Evolutionary conservation across 2,329 filamentous ascomycete species (phyloP), one percentile per base, ranked within the genome.

Genomic region (Epichloe glyceriae): DNA sequence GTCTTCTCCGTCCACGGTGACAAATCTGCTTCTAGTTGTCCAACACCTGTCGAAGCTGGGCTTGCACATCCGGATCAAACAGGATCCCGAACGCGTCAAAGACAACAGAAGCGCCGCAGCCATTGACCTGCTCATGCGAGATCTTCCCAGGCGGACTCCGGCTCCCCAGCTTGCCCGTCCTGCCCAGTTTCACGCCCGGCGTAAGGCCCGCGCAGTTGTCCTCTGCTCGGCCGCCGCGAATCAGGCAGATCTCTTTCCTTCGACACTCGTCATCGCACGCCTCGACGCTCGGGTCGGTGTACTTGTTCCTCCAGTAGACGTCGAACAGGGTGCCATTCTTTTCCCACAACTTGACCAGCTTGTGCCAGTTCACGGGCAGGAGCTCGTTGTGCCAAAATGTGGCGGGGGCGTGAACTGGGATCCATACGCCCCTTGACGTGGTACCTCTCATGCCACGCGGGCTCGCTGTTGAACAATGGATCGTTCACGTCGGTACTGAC

Each of bases 171-270:
- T 19, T 20, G 11, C n/a, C 19, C 12, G 7, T 22, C n/a, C 39
- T 34, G 42, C 46, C 46, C 6, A 34, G 26, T 8, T 15, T 49
- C 37, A n/a, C 7, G 15, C 30, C 39, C 22, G 26, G 38, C 35
- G 2, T 19, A n/a, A 4, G 6, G 17, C 37, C 58, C 20, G 63
- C 63, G 59, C 77, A 78, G 58, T 75, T 77, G 57, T 75, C 70
- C 61, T 79, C 70, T 26, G 71, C 67, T 42, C 76, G 67, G 7
- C 67, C 74, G 2, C 70, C 74, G n/a, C 75, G 66, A 19, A 79
- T 57, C 54, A 70, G 66, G 56, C 77, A 80, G 10, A 80, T 72
- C 58, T 76, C 71, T 2, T 61, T 54, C 2, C 55, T 60, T 51
- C 64, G 64, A 56, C 74, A 78, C 7, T 64, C 61, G 1, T 62